Evolutionary conservation across 2,329 filamentous ascomycete genomes (phyloP), one percentile per base, ranked within the genome.

Genomic region (Cladosporium sp.): DNA sequence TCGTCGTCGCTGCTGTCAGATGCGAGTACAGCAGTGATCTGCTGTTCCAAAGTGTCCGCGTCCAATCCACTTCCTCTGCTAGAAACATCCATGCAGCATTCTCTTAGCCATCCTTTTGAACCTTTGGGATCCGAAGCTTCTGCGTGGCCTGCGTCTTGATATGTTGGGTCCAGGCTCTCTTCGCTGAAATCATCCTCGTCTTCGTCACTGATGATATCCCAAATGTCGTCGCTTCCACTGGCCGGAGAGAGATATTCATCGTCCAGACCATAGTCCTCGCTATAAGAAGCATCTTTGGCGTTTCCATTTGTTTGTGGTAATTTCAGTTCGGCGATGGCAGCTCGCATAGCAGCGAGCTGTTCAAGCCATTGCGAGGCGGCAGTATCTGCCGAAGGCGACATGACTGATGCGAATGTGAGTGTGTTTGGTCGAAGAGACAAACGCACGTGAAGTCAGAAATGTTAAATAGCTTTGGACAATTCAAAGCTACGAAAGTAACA

Each of bases 121-220:
- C 69, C 69, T 40, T 65, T 61, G 25, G 52, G 58, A 22, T 47
- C 57, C 19, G 72, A 40, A 15, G 64, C 54, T 6, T 62, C 38
- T 50, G 87, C 83, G 5, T 25, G 20, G 1, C n/a, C 42, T 39
- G 19, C 20, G 3, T 25, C 28, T 8, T 47, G 54, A 19, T 39
- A 49, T 38, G 42, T 34, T 15, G 54, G 34, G 7, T 56, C 54
- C 30, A 84, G 76, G 62, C 89, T 77, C 59, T 83, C 89, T 66
- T 85, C 88, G 67, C 84, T 88, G 70, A 83, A 80, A 7, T 83
- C 79, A 58, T 87, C 87, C 19, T 85, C 84, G 22, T 88, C 87
- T 51, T 82, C 82, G 52, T 92, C 88, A 60, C 87, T 91, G 69
- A 96, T 90, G 60, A 95, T 86, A 71, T 97, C 92, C 93, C 93